phyloP scores from a whole-genome alignment of 306 rosid genomes.

The Malus sylvestris region DNA sequence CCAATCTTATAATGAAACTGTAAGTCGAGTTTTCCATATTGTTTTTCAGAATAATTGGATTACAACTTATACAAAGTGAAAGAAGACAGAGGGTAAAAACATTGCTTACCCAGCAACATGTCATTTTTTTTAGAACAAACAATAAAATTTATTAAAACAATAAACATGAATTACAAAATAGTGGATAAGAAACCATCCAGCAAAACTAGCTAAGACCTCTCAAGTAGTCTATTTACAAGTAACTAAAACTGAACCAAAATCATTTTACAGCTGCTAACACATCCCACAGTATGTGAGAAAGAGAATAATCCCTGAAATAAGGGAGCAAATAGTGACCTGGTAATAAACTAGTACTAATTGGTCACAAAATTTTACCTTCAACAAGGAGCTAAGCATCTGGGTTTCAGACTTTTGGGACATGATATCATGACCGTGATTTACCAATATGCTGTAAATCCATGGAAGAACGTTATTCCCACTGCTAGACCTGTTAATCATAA shows the following conservation, averaged over 20 bases:
- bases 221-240: too few relatives aligned
- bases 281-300: too few relatives aligned
- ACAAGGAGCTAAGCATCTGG: conserved; percentile 47
- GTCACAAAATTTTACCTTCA: conserved; percentile 38
- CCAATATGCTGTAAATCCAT: conserved; percentile 74
- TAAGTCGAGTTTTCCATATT: background rate
- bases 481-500: conserved; percentile 47
- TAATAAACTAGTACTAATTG: background rate
- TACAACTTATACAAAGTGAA: background rate
- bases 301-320: background rate
- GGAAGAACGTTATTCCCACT: conserved; percentile 63
- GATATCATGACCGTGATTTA: conserved; percentile 51
- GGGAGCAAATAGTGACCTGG: background rate
- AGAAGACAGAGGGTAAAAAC: background rate
- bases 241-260: too few relatives aligned
- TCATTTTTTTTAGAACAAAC: background rate
- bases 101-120: background rate
- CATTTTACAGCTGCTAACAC: too few relatives aligned
- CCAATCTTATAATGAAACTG: background rate
- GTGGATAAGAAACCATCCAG: too few relatives aligned
- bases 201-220: too few relatives aligned
- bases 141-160: too few relatives aligned
- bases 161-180: too few relatives aligned
- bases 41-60: background rate
- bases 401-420: conserved; percentile 37